Evolutionary conservation across 176 grass and related monocot genomes (phyloP), one percentile per base, ranked within the genome.

Genomic region (Lolium perenne): DNA sequence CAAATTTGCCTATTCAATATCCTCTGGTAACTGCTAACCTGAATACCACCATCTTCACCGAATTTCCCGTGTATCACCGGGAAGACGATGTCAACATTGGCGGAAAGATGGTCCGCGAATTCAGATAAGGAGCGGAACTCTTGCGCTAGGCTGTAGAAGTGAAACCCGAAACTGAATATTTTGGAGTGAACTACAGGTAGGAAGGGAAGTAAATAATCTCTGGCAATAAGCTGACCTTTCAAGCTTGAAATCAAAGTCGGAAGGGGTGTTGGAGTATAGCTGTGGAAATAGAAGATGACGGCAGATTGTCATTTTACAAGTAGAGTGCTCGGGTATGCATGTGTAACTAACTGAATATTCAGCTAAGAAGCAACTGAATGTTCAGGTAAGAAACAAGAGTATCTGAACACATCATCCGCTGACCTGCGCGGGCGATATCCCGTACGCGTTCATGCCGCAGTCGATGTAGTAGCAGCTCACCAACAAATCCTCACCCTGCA

Each of bases 181-280:
- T 29, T 32, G 47, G 49, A 55, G 71, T 18, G 79, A 17, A 29
- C 10, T 74, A 56, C 26, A 53, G 10, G 50, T 75, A 53, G 8
- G 0, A 87, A 78, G 65, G 17, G 76, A 41, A 10, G 75, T 23
- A 77, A 61, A 83, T 38, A 12, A 15, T 7, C 7, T 7, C 63
- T 29, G 29, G 29, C 29, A 29, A 29, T 29, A 29, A 29, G 29
- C 29, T 29, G 29, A 95, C 93, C 95, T 95, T 83, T 98, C 90
- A 70, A 98, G 88, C 68, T 92, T 98, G 93, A 98, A 98, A 87
- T 98, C 95, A 64, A 98, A 98, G 66, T 98, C 95, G 4, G 93
- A 89, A 86, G 93, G 93, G 10, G 95, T 95, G 85, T 98, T 98
- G 55, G 93, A 98, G 59, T 98, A 98, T 38, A 98, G 87, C 84